Base-by-base conservation (phyloP, 2,329 filamentous ascomycete species). In the Fusarium sp. region DNA sequence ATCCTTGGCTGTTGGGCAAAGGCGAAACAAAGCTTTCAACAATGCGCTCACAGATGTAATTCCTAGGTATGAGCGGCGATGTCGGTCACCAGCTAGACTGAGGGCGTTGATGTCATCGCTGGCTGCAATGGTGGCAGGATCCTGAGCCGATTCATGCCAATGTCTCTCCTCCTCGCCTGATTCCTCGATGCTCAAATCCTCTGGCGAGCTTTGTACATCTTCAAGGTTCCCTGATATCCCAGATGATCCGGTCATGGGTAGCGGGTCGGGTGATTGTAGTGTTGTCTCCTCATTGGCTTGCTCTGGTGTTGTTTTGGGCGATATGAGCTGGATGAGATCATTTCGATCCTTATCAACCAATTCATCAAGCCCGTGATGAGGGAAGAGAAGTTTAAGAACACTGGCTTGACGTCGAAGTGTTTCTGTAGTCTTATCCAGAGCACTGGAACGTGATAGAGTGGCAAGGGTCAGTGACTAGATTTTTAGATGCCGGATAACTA, bases 21-120 rank as follows among this genome's bases (percentile, higher is more conserved):
- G 75, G n/a, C 78, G 78, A 56, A 81, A 81, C 20, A 92, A 91
- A 46, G 90, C 89, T 71, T 90, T 86, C 35, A 92, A 83, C 7
- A 88, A 88, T 6, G 90, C 90, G 66, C 89, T 89, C 71, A 92
- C 88, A 4, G 90, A 92, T 0, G 89, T 91, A n/a, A 91, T 88
- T 8, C 90, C 90, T 6, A 92, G 83, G 73, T 92, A 92, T 5
- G 90, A 91, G 6, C 87, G 86, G 3, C 88, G 85, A 33, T 87
- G 85, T 64, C 88, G 85, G 22, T 89, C 85, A 10, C 85, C 85
- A 84, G 90, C 57, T 87, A 83, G 61, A 11, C 77, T 74, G n/a
- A 81, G 72, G 31, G 77, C 79, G 57, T 81, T 80, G 66, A 80
- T 79, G 38, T 81, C 79, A 72, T 80, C 79, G 33, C 74, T 75